Evolutionary conservation across 1,284 basidiomycete genomes (phyloP).

Genomic region (Athelia sp.): DNA sequence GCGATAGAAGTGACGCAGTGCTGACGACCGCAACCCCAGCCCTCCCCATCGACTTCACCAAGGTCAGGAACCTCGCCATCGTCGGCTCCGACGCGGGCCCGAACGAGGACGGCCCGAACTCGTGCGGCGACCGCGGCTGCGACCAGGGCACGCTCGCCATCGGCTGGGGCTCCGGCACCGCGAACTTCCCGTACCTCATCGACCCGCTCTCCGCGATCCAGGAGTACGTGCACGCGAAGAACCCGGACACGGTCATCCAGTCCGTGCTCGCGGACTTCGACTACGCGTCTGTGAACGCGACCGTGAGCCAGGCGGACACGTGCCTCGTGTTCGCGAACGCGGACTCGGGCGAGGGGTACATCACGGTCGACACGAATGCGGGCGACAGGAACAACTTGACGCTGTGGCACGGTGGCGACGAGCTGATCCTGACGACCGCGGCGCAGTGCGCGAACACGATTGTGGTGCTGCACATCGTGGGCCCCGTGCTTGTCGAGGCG

Average conservation of each 20-base stretch:
- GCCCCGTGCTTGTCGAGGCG: conserved; percentile 40
- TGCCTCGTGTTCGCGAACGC: conserved; percentile 36
- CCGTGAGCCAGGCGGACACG: conserved; percentile 21
- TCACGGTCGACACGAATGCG: conserved; percentile 47
- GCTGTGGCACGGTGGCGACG: conserved; percentile 46
- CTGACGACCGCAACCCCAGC: conserved; percentile 10
- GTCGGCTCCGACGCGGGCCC: conserved; percentile 55
- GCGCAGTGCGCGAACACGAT: conserved; percentile 43
- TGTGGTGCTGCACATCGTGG: conserved; percentile 50
- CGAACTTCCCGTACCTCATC: conserved; percentile 30
- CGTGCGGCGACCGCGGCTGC: conserved; percentile 41
- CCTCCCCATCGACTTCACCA: conserved; percentile 43
- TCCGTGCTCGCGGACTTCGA: conserved; percentile 29
- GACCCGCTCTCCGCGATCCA: conserved; percentile 36
- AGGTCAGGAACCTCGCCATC: conserved; percentile 27
- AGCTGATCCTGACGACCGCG: conserved; percentile 22
- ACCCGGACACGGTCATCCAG: conserved; percentile 26
- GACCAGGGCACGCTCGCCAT: conserved; percentile 54
- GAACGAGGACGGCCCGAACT: conserved; percentile 50
- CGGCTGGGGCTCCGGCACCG: conserved; percentile 61
- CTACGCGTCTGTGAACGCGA: conserved; percentile 18
- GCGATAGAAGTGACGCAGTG: background rate
- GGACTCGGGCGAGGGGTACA: conserved; percentile 33
- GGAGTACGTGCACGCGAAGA: conserved; percentile 22
- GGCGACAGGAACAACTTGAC: conserved; percentile 46